A percentile compares a stretch with the other conserved stretches of the same genome.
Conservation (phyloP, 176 grass and related monocot species). For the Sorghum bicolor region Sorghum_bicolor_NCBIv3 NC_012870.2:76025001-76025500, state of each 20-base stretch:
- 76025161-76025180: constrained; percentile 43
- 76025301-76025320: constrained; percentile 59
- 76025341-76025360: constrained; percentile 35
- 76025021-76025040: too few species aligned
- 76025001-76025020: too few species aligned
- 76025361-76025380: not conserved
- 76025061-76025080: too few species aligned
- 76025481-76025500: not conserved
- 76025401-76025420: too few species aligned
- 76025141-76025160: constrained; percentile 69
- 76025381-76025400: not conserved
- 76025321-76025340: constrained; percentile 89
- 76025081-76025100: not conserved
- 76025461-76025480: not conserved
- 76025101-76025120: constrained; percentile 60
- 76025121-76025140: constrained; percentile 80
- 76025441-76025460: not conserved
- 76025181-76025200: constrained; percentile 81
- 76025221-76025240: constrained; percentile 44
- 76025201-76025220: constrained; percentile 62
- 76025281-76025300: constrained; percentile 15
- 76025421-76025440: not conserved
- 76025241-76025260: constrained; percentile 50
- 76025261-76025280: constrained; percentile 54
- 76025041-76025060: too few species aligned